Base-by-base conservation (phyloP, 2,329 filamentous ascomycete species). In the Aureobasidium lini region DNA sequence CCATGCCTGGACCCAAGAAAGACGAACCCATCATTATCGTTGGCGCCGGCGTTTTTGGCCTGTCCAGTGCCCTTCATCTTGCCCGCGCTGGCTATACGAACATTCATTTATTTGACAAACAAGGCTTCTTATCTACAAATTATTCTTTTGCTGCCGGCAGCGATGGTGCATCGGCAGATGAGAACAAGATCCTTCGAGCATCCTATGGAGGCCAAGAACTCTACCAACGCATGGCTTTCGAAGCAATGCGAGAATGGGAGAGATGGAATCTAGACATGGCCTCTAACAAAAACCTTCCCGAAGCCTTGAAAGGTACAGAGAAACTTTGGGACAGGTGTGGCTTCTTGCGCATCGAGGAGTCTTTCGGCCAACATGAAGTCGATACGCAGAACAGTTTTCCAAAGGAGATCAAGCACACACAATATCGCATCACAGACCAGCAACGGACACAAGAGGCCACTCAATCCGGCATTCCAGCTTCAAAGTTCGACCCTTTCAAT, bases 31-130 rank as follows among this genome's bases (percentile, higher is more conserved):
- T 60, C 31, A 47, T 54, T 29, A 76, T 77, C 47, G 63, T 78
- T 13, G 76, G 76, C 44, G 71, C 71, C 16, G 76, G 76, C n/a
- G 76, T 77, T 47, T 73, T 77, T 31, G 76, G 76, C 37, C 65
- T 76, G 52, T 73, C 71, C n/a, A 74, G 73, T 7, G 75, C 76
- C 28, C 61, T 68, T 5, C 66, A 68, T 40, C 65, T 69, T 8
- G 57, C 65, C 16, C 54, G 61, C 37, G 59, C 63, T 36, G 66
- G 66, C 47, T 68, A 68, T 40, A 64, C 59, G 5, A 66, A 67
- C 56, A 62, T 69, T 13, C 63, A 64, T 23, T 29, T 69, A 39
- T 68, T 68, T 47, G 67, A 61, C 37, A 28, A 48, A 7, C 57
- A 67, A 36, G 59, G 56, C 31, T 65, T 63, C 34, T 48, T 64